phyloP scores from a whole-genome alignment of 2,329 filamentous ascomycete species.

The Exophiala phaeomuriformis region DNA sequence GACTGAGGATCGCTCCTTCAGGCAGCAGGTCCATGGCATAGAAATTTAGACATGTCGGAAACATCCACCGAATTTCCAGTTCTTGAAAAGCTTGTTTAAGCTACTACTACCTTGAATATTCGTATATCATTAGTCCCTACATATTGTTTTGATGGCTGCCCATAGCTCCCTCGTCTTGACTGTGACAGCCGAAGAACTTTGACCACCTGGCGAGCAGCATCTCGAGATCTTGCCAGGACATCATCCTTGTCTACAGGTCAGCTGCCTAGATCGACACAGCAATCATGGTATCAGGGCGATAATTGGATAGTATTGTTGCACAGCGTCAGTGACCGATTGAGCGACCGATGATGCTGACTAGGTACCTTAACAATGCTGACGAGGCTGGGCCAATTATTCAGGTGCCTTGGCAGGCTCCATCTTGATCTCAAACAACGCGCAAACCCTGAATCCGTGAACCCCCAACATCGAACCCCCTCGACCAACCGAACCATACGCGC shows the following conservation, averaged over 20 bases:
- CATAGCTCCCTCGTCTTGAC: neutral
- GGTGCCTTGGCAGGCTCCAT: neutral
- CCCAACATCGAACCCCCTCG: neutral
- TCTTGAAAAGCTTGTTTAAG: neutral
- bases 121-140: neutral
- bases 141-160: neutral
- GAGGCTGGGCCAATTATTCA: conserved; percentile 21
- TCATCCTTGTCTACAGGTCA: neutral
- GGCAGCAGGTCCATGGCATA: neutral
- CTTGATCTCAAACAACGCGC: neutral
- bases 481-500: conserved; percentile 1
- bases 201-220: neutral
- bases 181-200: neutral
- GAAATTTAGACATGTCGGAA: neutral
- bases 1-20: conserved; percentile 2
- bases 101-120: too few relatives aligned
- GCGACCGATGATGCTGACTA: neutral
- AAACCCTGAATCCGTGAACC: neutral
- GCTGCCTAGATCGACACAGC: neutral
- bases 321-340: conserved; percentile 9
- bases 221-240: neutral
- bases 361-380: neutral
- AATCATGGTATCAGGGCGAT: neutral
- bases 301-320: neutral
- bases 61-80: neutral